Evolutionary conservation across 1,284 basidiomycete species (phyloP), one percentile per base, ranked within the genome.

Genomic region (Ganoderma lucidum): DNA sequence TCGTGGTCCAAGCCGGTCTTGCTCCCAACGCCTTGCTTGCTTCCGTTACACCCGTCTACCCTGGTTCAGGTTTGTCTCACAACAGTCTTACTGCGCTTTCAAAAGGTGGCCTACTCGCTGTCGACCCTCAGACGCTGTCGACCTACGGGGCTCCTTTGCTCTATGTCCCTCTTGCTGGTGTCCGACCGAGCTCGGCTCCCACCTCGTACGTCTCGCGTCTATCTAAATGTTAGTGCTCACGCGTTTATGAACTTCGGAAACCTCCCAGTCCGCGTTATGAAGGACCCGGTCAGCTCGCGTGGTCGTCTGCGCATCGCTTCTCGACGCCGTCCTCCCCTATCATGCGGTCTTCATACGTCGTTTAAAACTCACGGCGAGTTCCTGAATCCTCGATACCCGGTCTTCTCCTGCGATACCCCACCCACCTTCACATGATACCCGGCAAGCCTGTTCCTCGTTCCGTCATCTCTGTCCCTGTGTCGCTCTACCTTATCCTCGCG

Each of bases 131-230:
- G 19, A 63, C 73, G 8, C 63, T 74, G 55, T 70, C 74, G 14
- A 58, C 68, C n/a, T 73, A 74, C 37, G 73, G 73, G 39, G 73
- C 67, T 42, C 73, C 73, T 14, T 53, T 74, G 32, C 70, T 77
- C n/a, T 75, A 71, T 66, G 74, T 74, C 32, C 76, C 78, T 12
- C 64, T 73, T 44, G 63, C 64, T 44, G 73, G 68, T 19, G 63
- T 72, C 8, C 64, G 78, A 23, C 78, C 78, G 0, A 78, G 70
- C 56, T 80, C 79, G 51, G 79, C 79, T 44, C 79, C 79, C 12
- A 77, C 76, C 10, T 67, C 71, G 76, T 80, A 66, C 35, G 65
- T 65, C 28, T n/a, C 53, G 35, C 10, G 32, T 23, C 14, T 15
- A 6, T 45, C 59, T 61, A 42, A 6, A 42, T 61, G 14, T 61